phyloP scores from a whole-genome alignment of 345 rosid genomes.

The Acer saccharum region DNA sequence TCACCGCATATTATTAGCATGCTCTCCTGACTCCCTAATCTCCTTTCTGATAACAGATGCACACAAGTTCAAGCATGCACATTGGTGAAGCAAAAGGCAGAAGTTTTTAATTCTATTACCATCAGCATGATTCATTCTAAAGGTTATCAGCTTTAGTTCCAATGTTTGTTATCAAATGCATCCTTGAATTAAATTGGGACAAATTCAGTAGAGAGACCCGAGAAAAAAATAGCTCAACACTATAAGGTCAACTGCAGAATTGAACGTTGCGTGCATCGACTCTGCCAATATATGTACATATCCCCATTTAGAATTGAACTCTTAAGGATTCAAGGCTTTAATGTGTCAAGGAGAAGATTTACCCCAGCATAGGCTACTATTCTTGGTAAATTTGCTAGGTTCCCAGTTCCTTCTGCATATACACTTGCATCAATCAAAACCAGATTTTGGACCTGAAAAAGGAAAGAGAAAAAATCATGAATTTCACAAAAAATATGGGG shows the following conservation, averaged over 20 bases:
- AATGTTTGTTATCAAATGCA: not conserved
- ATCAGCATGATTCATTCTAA: not conserved
- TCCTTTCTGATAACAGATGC: too few relatives aligned
- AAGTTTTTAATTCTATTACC: not conserved
- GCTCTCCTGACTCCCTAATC: too few relatives aligned
- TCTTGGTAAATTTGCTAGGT: constrained; percentile 71
- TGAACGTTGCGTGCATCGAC: not conserved
- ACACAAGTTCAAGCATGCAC: not conserved
- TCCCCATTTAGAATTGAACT: not conserved
- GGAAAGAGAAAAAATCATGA: not conserved
- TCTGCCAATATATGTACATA: not conserved
- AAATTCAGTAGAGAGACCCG: not conserved
- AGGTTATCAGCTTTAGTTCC: not conserved
- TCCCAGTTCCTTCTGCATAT: constrained; percentile 88
- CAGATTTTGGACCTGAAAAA: constrained; percentile 67
- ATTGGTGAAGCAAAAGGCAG: not conserved
- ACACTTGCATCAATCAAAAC: constrained; percentile 91
- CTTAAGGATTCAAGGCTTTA: not conserved
- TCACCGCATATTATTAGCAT: too few relatives aligned
- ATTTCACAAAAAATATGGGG: not conserved
- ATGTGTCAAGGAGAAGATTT: constrained; percentile 24
- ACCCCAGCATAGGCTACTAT: constrained; percentile 87
- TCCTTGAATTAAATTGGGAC: not conserved
- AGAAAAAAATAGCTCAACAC: not conserved
- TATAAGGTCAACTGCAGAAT: not conserved